These are phyloP conservation scores for Mycena vitilis DNA, from an alignment of 768 basidiomycete species.

Conservation along the genomic window DNA sequence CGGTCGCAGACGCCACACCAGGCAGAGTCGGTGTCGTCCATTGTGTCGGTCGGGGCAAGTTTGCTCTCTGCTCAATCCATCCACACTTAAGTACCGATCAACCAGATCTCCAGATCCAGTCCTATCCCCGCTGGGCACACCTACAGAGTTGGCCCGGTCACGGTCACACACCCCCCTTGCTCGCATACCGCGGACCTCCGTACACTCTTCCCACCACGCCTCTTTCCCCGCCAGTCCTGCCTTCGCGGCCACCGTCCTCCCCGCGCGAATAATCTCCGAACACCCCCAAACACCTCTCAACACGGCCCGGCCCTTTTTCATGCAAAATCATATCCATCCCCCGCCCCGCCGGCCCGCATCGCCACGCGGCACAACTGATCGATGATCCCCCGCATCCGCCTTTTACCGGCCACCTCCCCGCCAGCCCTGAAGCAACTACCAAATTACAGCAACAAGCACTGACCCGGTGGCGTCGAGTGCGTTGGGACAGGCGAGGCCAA, in stretches of 20 bases:
- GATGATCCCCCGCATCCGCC: background rate
- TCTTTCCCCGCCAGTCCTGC: background rate
- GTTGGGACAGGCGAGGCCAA: too few species aligned
- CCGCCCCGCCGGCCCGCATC: background rate
- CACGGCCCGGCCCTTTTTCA: too few species aligned
- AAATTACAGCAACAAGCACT: too few species aligned
- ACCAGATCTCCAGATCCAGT: constrained; percentile 17
- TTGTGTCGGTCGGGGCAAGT: constrained; percentile 32
- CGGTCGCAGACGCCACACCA: constrained; percentile 87
- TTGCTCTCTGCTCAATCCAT: background rate
- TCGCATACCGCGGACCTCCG: background rate
- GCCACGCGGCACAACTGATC: background rate
- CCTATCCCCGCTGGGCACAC: background rate
- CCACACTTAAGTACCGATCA: constrained; percentile 15
- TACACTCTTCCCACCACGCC: background rate
- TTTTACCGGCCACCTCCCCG: too few species aligned
- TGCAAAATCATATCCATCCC: background rate
- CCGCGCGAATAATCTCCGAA: too few species aligned
- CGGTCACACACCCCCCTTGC: constrained; percentile 1
- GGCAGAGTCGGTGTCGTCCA: constrained; percentile 36
- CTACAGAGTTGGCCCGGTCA: background rate
- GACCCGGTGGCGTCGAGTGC: too few species aligned
- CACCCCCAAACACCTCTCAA: too few species aligned
- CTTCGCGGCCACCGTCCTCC: background rate
- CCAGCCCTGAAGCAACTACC: too few species aligned